Evolutionary conservation across 306 rosid genomes (phyloP).

Genomic region (Sphenostylis stenocarpa): DNA sequence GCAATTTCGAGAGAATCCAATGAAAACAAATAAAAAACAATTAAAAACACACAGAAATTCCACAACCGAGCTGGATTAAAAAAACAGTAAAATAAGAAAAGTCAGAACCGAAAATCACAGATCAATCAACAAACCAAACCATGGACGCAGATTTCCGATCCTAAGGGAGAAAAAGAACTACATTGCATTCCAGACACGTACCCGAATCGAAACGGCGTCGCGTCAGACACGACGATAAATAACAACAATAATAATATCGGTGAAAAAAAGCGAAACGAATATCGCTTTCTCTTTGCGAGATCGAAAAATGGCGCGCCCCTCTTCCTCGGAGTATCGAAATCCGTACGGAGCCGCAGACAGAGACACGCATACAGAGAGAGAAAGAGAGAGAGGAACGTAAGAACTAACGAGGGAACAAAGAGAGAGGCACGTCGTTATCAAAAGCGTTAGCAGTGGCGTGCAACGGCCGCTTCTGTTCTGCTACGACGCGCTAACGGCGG

Average conservation of each 20-base stretch:
- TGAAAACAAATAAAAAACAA: not conserved
- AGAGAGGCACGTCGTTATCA: slow-evolving; percentile 47
- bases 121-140: slow-evolving; percentile 24
- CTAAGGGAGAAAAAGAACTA: not conserved
- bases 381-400: not conserved
- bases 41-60: not conserved
- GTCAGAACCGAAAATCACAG: not conserved
- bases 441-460: slow-evolving; percentile 56
- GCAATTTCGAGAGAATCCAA: slow-evolving; percentile 7
- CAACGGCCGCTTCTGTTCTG: slow-evolving; percentile 61
- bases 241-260: not conserved
- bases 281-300: slow-evolving; percentile 37
- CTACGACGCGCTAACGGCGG: slow-evolving; percentile 46
- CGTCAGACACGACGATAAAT: not conserved
- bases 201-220: slow-evolving; percentile 19
- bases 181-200: slow-evolving; percentile 25
- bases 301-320: slow-evolving; percentile 37
- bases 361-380: slow-evolving; percentile 24
- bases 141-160: slow-evolving; percentile 15
- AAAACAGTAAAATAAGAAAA: not conserved
- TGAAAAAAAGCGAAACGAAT: slow-evolving; percentile 4
- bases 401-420: slow-evolving; percentile 19
- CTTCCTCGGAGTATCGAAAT: slow-evolving; percentile 32
- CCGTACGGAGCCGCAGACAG: slow-evolving; percentile 45
- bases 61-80: not conserved